These are phyloP conservation scores for Microbotryum silenes-acaulis DNA, from an alignment of 1,284 basidiomycete genomes.

Conservation along the genomic window DNA sequence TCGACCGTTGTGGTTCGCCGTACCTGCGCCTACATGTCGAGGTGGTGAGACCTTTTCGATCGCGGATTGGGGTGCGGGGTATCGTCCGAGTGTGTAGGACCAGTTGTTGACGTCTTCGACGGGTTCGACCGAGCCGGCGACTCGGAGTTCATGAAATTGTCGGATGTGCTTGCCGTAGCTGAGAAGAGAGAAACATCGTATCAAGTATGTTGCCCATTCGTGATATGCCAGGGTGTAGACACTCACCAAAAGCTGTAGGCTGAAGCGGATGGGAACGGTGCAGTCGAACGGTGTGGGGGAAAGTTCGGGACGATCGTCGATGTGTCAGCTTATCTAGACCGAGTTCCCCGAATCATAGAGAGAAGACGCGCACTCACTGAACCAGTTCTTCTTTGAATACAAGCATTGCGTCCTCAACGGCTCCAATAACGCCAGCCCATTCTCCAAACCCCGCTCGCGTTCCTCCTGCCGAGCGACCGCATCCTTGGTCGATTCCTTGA, in stretches of 20 bases:
- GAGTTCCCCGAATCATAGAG: not conserved
- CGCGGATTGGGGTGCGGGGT: slow-evolving; percentile 21
- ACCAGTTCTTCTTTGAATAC: slow-evolving; percentile 58
- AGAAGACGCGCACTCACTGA: slow-evolving; percentile 59
- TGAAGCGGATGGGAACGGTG: slow-evolving; percentile 8
- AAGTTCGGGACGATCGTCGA: not conserved
- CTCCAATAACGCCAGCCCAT: slow-evolving; percentile 37
- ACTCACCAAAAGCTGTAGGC: not conserved
- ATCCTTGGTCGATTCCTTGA: slow-evolving; percentile 4
- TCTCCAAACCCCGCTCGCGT: slow-evolving; percentile 23
- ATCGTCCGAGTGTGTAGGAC: slow-evolving; percentile 35
- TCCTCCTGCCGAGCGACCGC: slow-evolving; percentile 15
- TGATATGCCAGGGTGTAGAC: too few relatives aligned
- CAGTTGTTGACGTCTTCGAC: slow-evolving; percentile 34
- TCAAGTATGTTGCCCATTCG: too few relatives aligned
- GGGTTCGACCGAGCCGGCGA: slow-evolving; percentile 23
- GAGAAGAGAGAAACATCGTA: slow-evolving; percentile 10
- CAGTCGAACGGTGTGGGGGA: not conserved
- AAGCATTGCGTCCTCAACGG: slow-evolving; percentile 45
- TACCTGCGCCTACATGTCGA: not conserved
- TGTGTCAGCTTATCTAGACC: too few relatives aligned
- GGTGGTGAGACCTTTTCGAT: not conserved
- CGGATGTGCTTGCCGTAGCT: slow-evolving; percentile 36
- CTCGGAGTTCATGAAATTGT: slow-evolving; percentile 37
- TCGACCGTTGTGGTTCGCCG: too few relatives aligned